Evolutionary conservation across 805 yeast species (phyloP), one percentile per base, ranked within the genome.

Genomic region (Cephaloascus albidus): DNA sequence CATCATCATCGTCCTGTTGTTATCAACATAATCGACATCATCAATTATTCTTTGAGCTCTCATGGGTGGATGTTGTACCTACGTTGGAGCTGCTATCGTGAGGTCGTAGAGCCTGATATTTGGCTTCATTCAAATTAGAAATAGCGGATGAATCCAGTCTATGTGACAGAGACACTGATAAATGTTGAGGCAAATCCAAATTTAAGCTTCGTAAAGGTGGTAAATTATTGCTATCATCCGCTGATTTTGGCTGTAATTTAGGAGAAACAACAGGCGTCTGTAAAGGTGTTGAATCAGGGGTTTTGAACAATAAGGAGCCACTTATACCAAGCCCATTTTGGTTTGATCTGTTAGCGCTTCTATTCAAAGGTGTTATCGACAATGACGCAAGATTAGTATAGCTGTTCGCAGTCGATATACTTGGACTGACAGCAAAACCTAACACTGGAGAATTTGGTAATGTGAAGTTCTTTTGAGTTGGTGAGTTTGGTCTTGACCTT

Each of bases 181-280:
- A 50, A 37, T 63, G 70, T 16, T 64, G 63, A 2, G 78, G 78
- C 39, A 73, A 60, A 44, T 70, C 74, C 31, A 74, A 58, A 39
- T 72, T 70, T 50, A 74, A 60, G 30, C 76, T 68, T 37, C 75
- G 54, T 36, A 74, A 54, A 17, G 79, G 66, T 1, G 80, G 80
- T 36, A 74, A 57, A 35, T 50, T 45, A 38, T 46, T 54, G 15
- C 38, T 37, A n/a, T 31, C 33, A 16, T 15, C 16, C 16, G 18
- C 18, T 16, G 33, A 33, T 16, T 35, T 27, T 15, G 43, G 40
- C 37, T 33, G 44, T 34, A 41, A 18, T 18, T 39, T 49, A 3
- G 69, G 68, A 3, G 70, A 60, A 18, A 59, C 56, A 33, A 60
- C 54, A 15, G 71, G 64, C 1, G 63, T 57, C 36, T 55, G 63